Percentiles rank a stretch among this genome's conserved stretches.
Evolutionary conservation across 768 basidiomycete genomes (phyloP).

Genomic region (Cystofilobasidium ferigula): DNA sequence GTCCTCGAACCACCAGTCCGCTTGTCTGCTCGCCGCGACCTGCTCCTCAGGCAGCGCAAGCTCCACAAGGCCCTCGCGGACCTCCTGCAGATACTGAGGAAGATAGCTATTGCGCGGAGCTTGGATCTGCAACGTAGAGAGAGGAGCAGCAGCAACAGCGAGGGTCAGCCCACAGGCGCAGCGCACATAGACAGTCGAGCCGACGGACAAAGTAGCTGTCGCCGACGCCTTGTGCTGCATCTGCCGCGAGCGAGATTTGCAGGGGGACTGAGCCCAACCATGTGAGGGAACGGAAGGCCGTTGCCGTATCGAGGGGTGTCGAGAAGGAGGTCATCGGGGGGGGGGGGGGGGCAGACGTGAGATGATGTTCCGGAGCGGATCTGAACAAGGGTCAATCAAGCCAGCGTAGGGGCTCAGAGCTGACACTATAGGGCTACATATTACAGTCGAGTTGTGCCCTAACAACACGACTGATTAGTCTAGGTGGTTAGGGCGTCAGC

Average conservation of each 20-base stretch:
- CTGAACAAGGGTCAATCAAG: too few species aligned
- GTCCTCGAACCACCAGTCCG: constrained; percentile 96
- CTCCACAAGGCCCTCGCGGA: constrained; percentile 77
- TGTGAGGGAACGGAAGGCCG: constrained; percentile 61
- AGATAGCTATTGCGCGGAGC: constrained; percentile 89
- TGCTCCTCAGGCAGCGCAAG: constrained; percentile 82
- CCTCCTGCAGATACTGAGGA: constrained; percentile 76
- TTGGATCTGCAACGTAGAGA: constrained; percentile 37
- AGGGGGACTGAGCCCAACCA: constrained; percentile 88
- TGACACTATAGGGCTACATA: too few species aligned
- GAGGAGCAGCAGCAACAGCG: neutral
- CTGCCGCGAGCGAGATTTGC: constrained; percentile 76
- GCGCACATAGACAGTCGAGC: neutral
- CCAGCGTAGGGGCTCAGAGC: too few species aligned
- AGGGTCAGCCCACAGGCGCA: neutral
- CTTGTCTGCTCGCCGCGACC: constrained; percentile 63
- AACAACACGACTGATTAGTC: too few species aligned
- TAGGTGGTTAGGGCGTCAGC: too few species aligned
- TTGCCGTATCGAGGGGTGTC: neutral
- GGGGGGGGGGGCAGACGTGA: too few species aligned
- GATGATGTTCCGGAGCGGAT: too few species aligned
- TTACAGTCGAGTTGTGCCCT: too few species aligned
- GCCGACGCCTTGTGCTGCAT: constrained; percentile 64
- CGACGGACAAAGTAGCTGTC: constrained; percentile 63
- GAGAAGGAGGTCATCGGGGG: neutral